phyloP scores from a whole-genome alignment of 2,329 filamentous ascomycete species.

The Nemania diffusa region DNA sequence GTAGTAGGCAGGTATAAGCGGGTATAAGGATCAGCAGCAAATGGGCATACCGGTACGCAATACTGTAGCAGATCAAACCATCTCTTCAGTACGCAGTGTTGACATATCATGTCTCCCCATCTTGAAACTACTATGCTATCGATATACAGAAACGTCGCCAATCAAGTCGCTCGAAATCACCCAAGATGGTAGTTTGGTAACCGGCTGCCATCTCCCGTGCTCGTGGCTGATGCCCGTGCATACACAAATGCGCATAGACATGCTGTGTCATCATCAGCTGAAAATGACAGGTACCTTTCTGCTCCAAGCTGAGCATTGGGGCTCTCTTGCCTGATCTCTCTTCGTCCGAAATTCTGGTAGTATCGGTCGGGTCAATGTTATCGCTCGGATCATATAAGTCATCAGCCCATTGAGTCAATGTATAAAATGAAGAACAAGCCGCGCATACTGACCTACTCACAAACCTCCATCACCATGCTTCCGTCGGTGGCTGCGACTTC shows the following conservation, averaged over 20 bases:
- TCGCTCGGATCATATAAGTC: background rate
- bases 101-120: background rate
- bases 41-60: background rate
- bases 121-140: background rate
- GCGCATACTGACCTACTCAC: background rate
- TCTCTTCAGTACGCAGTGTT: background rate
- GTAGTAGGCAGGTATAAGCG: background rate
- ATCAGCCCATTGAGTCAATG: background rate
- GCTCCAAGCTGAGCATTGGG: background rate
- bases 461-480: background rate
- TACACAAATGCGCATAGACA: background rate
- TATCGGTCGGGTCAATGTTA: background rate
- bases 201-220: background rate
- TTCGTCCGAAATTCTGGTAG: background rate
- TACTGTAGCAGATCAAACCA: background rate
- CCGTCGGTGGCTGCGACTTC: constrained; percentile 26
- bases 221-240: background rate
- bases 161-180: background rate
- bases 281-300: background rate
- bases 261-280: background rate
- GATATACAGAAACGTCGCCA: constrained; percentile 9
- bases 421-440: background rate
- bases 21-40: constrained; percentile 6
- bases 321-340: constrained; percentile 2
- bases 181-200: background rate